phyloP scores from a whole-genome alignment of 176 grass and related monocot genomes.

The Triticum dicoccoides region DNA sequence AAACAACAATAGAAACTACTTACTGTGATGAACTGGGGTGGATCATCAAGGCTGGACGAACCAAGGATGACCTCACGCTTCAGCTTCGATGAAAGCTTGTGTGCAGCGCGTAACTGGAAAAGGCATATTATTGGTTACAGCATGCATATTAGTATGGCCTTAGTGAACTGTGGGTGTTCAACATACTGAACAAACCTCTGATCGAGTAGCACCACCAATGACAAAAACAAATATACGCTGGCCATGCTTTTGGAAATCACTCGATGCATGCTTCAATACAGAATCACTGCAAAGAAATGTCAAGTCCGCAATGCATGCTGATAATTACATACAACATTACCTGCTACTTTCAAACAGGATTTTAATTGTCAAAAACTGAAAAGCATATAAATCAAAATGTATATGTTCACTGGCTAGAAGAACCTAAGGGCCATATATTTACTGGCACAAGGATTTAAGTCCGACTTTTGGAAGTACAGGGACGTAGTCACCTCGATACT shows the following conservation, averaged over 20 bases:
- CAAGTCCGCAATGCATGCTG: conserved; percentile 5
- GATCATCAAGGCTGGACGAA: conserved; percentile 69
- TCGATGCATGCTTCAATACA: conserved; percentile 60
- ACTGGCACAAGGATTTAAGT: conserved; percentile 12
- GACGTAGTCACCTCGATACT: background rate
- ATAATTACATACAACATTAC: conserved; percentile 8
- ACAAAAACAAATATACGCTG: conserved; percentile 81
- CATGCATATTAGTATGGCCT: background rate
- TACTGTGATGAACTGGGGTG: conserved; percentile 76
- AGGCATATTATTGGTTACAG: conserved; percentile 16
- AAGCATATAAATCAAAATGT: background rate
- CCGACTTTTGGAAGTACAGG: background rate
- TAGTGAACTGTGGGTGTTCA: background rate
- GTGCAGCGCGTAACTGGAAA: conserved; percentile 54
- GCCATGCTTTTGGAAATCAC: conserved; percentile 65
- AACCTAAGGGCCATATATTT: conserved; percentile 11
- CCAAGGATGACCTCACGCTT: conserved; percentile 75
- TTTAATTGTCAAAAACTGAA: background rate
- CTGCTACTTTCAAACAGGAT: background rate
- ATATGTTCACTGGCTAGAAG: background rate
- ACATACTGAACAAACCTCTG: conserved; percentile 45
- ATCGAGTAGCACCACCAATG: conserved; percentile 70
- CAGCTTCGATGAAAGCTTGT: conserved; percentile 68
- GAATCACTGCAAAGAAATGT: conserved; percentile 60
- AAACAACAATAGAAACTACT: conserved; percentile 25